Conservation (phyloP, 164 flowering plant genomes). For the Berberis vulgaris region DNA sequence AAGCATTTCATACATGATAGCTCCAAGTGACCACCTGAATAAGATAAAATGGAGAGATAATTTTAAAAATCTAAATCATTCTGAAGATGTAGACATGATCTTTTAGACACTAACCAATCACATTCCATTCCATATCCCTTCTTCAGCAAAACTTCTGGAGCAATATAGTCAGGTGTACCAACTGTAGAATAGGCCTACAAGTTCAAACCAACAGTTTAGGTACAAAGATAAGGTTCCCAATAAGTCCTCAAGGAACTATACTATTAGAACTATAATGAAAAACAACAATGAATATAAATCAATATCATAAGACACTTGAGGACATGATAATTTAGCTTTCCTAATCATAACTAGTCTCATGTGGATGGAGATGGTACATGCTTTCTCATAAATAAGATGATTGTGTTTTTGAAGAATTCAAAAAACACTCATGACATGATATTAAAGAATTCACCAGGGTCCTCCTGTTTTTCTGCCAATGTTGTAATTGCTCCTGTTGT, state of each 20-base stretch:
- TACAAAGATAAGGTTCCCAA: neutral
- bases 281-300: no score
- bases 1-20: conserved; percentile 72
- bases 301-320: no score
- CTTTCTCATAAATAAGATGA: neutral
- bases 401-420: neutral
- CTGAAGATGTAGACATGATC: neutral
- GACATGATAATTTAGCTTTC: no score
- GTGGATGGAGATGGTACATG: neutral
- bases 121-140: conserved; percentile 99
- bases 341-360: no score
- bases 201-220: conserved; percentile 3
- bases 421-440: neutral
- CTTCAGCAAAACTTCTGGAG: conserved; percentile 92
- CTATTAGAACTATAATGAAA: neutral
- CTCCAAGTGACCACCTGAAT: conserved; percentile 77
- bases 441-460: conserved; percentile 52
- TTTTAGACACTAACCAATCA: conserved; percentile 55
- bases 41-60: neutral
- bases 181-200: conserved; percentile 94
- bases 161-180: conserved; percentile 97
- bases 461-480: conserved; percentile 94
- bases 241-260: neutral
- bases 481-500: conserved; percentile 87
- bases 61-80: neutral